Percentiles rank a stretch among this genome's conserved stretches.
Conservation (phyloP, 371 early-diverging fungal species). For the Funneliformis caledonium region DNA sequence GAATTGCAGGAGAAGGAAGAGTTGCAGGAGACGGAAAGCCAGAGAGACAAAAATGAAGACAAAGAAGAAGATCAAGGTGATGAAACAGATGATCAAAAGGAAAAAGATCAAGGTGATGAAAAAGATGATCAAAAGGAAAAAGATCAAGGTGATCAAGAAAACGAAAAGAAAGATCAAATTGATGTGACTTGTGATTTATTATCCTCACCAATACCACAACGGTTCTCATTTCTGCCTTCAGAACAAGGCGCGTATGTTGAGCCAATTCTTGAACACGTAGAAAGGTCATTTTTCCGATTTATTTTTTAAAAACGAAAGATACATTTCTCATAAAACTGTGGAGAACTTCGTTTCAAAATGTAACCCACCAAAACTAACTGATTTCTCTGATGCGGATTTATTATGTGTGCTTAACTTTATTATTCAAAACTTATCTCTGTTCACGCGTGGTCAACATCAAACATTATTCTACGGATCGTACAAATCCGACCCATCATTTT, state of each 20-base stretch:
- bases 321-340: conserved; percentile 10
- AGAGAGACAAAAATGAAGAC: no score
- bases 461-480: conserved; percentile 1
- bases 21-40: no score
- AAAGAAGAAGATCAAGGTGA: no score
- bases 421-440: background rate
- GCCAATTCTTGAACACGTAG: conserved; percentile 21
- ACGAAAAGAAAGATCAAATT: no score
- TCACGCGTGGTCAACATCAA: background rate
- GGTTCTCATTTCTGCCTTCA: conserved; percentile 24
- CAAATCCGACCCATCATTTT: background rate
- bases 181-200: no score
- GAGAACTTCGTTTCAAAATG: conserved; percentile 14
- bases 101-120: no score
- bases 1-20: conserved; percentile 6
- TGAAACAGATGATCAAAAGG: no score
- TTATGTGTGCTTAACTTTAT: conserved; percentile 1
- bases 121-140: no score
- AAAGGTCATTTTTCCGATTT: conserved; percentile 15
- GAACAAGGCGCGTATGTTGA: conserved; percentile 38
- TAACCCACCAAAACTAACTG: background rate
- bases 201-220: conserved; percentile 20
- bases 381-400: conserved; percentile 22
- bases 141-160: no score
- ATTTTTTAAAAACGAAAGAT: conserved; percentile 26